Conservation (phyloP, 805 yeast genomes). For the Lachancea kluyveri region DNA sequence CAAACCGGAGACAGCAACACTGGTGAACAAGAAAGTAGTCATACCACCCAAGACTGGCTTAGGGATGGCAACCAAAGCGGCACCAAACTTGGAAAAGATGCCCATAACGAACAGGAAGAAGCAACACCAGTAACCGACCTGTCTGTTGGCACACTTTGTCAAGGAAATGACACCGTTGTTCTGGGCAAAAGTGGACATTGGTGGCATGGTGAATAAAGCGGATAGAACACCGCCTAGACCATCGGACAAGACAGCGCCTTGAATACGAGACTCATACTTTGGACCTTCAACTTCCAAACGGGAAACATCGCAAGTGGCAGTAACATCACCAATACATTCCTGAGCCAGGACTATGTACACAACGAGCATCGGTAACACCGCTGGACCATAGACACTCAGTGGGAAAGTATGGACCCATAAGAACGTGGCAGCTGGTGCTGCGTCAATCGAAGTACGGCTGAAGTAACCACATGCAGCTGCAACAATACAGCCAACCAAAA, state of each 20-base stretch:
- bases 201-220: constrained; percentile 78
- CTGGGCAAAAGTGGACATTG: constrained; percentile 89
- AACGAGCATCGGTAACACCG: constrained; percentile 79
- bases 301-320: constrained; percentile 91
- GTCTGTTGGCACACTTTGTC: constrained; percentile 85
- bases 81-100: constrained; percentile 77
- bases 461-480: constrained; percentile 90
- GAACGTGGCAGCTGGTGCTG: constrained; percentile 79
- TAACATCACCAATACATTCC: constrained; percentile 93
- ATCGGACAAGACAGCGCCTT: constrained; percentile 89
- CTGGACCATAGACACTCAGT: constrained; percentile 72
- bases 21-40: constrained; percentile 70
- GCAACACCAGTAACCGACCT: constrained; percentile 74
- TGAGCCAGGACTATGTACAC: constrained; percentile 76
- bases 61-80: constrained; percentile 82
- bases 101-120: constrained; percentile 84
- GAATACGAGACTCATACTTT: constrained; percentile 74
- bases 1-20: constrained; percentile 72
- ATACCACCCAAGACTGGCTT: constrained; percentile 80
- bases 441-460: constrained; percentile 45
- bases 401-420: constrained; percentile 85
- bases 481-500: constrained; percentile 83
- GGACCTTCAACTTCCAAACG: constrained; percentile 79
- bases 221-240: constrained; percentile 76
- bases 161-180: constrained; percentile 92